A percentile compares a stretch with the other conserved stretches of the same genome.
These are phyloP conservation scores for Beta macrorhiza DNA, from an alignment of 179 eudicot species.

Conservation along the genomic window DNA sequence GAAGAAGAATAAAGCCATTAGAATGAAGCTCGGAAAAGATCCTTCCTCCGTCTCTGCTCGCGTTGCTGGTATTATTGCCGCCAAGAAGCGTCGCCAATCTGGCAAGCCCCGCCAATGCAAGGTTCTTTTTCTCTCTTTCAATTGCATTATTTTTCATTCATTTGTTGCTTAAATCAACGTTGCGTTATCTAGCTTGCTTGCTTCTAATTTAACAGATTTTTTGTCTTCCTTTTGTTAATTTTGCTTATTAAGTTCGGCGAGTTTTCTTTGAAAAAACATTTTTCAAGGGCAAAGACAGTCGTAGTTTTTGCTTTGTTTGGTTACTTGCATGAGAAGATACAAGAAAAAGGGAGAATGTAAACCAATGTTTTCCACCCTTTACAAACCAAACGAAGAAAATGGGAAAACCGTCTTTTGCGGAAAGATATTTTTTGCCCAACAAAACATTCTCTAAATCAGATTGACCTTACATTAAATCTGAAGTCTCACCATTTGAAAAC, in stretches of 20 bases:
- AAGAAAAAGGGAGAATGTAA: no score
- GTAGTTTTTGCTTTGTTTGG: no score
- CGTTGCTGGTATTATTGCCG: slow-evolving; percentile 78
- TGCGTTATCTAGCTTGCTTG: not conserved
- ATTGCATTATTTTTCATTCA: not conserved
- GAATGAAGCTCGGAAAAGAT: slow-evolving; percentile 47
- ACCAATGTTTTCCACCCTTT: no score
- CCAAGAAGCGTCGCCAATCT: slow-evolving; percentile 84
- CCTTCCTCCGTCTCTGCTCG: slow-evolving; percentile 61
- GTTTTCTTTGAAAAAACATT: not conserved
- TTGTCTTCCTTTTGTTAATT: not conserved
- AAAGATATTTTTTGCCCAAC: no score
- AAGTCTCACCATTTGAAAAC: no score
- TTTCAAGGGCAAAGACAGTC: no score
- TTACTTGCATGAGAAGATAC: no score
- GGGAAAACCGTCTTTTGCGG: no score
- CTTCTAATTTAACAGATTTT: not conserved
- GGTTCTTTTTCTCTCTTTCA: slow-evolving; percentile 31
- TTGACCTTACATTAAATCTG: no score
- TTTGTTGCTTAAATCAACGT: not conserved
- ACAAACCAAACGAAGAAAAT: no score
- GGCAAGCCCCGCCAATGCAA: slow-evolving; percentile 86
- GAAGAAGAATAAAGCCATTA: slow-evolving; percentile 54
- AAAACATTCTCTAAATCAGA: no score
- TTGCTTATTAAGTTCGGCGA: not conserved